These are phyloP conservation scores for Rubroboletus pulcherrimus DNA, from an alignment of 768 basidiomycete genomes.

Conservation along the genomic window DNA sequence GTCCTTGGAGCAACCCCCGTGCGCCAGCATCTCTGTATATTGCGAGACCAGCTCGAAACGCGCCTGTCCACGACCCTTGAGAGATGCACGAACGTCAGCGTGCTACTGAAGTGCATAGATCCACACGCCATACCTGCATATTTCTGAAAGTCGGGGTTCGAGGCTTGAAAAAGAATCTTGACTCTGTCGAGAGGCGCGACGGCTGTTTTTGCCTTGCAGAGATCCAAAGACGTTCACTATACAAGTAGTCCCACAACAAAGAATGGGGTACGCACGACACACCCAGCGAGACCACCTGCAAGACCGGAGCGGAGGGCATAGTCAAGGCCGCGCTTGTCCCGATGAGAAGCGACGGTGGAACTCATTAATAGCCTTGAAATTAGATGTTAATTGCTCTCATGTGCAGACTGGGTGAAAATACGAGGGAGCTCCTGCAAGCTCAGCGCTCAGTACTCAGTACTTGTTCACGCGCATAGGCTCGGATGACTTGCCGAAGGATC, in stretches of 20 bases:
- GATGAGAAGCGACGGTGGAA: conserved; percentile 33
- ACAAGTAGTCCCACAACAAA: background rate
- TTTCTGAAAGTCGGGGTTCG: conserved; percentile 90
- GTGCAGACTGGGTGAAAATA: background rate
- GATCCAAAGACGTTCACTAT: conserved; percentile 5
- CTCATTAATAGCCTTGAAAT: conserved; percentile 28
- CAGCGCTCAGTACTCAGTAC: background rate
- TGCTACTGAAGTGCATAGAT: conserved; percentile 24
- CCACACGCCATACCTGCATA: conserved; percentile 71
- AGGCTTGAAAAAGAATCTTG: conserved; percentile 98
- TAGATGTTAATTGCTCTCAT: conserved; percentile 7
- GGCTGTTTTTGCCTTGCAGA: conserved; percentile 79
- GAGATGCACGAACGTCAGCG: conserved; percentile 5
- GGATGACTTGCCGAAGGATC: conserved; percentile 9
- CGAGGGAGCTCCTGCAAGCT: background rate
- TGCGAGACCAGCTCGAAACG: conserved; percentile 66
- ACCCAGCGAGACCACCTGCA: conserved; percentile 92
- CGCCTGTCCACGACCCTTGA: conserved; percentile 83
- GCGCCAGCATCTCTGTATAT: conserved; percentile 70
- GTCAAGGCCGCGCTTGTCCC: conserved; percentile 53
- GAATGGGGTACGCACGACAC: conserved; percentile 60
- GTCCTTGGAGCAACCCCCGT: conserved; percentile 89
- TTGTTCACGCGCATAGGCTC: background rate
- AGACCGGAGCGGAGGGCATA: conserved; percentile 78
- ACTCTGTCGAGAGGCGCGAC: conserved; percentile 96